Evolutionary conservation across 2,329 filamentous ascomycete species (phyloP).

Genomic region (Pleomassaria siparia): DNA sequence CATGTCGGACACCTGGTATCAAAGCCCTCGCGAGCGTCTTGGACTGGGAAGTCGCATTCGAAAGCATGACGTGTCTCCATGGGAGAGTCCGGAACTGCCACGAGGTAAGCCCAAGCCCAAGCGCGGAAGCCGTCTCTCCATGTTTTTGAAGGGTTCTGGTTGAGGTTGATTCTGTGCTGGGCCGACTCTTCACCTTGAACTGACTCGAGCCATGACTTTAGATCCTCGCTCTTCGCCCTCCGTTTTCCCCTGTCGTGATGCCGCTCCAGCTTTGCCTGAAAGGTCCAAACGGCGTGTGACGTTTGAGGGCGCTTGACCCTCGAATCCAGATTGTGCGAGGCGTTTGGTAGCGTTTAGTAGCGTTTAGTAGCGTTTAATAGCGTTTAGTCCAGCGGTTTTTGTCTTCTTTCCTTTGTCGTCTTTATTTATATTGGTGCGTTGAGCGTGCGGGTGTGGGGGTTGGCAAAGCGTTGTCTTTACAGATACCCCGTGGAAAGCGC

Average conservation of each 20-base stretch:
- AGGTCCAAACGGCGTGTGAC: not conserved
- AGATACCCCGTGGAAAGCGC: not conserved
- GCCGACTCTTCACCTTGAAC: not conserved
- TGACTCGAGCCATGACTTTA: not conserved
- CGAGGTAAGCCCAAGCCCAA: slow-evolving; percentile 34
- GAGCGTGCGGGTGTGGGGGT: not conserved
- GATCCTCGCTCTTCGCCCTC: not conserved
- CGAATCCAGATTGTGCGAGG: no score
- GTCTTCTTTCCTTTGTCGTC: not conserved
- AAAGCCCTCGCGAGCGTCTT: slow-evolving; percentile 39
- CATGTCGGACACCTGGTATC: slow-evolving; percentile 40
- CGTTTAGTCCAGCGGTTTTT: not conserved
- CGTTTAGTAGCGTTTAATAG: no score
- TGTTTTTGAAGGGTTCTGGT: not conserved
- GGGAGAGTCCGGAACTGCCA: slow-evolving; percentile 22
- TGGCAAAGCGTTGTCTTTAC: not conserved
- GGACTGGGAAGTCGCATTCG: slow-evolving; percentile 39
- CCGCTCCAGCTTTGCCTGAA: not conserved
- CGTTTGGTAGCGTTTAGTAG: no score
- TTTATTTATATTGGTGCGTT: not conserved
- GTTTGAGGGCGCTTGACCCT: not conserved
- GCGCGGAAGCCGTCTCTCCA: not conserved
- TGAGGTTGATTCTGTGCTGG: not conserved
- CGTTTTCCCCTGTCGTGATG: not conserved
- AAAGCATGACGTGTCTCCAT: slow-evolving; percentile 35